Evolutionary conservation across 768 basidiomycete species (phyloP), one percentile per base, ranked within the genome.

Genomic region (Mycena vitilis): DNA sequence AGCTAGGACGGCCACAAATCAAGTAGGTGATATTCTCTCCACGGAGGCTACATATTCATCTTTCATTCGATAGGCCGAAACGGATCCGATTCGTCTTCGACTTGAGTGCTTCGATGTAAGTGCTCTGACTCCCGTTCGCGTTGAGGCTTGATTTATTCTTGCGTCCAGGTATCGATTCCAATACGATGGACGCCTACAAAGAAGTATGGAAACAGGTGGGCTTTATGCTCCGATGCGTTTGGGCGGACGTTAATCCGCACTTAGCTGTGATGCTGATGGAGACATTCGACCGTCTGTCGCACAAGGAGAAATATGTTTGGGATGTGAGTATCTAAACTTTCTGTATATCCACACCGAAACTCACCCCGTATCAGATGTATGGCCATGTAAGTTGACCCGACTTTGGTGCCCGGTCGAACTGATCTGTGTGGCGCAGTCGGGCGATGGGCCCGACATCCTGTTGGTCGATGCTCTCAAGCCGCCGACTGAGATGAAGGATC

Each of bases 211-310:
- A 75, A 90, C 90, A 60, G 89, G 89, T 89, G 70, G 36, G 75
- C 63, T 20, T 6, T 45, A 58, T 12, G n/a, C 18, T 18, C 12
- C 12, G 23, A 38, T 44, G 6, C 23, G 44, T 38, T 9, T 38
- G n/a, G 18, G 48, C 18, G 25, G 22, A 40, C 53, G 48, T 45
- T 57, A n/a, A 65, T 63, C 22, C 9, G 30, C 36, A 37, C 25
- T 12, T 68, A 89, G 89, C 88, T n/a, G 88, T 87, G 11, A 91
- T 91, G 90, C 75, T 91, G 51, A 90, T 91, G 89, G 90, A 91
- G 73, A 89, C 88, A 4, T 90, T 91, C 71, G 85, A 87, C 53
- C 84, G 85, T 6, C 78, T 91, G 18, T 86, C 87, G 10, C 76
- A 87, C 55, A 89, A 90, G 75, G 89, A 90, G 68, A 91, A 91